Base-by-base conservation (phyloP, 2,329 filamentous ascomycete genomes). In the Microsporum ferrugineum region DNA sequence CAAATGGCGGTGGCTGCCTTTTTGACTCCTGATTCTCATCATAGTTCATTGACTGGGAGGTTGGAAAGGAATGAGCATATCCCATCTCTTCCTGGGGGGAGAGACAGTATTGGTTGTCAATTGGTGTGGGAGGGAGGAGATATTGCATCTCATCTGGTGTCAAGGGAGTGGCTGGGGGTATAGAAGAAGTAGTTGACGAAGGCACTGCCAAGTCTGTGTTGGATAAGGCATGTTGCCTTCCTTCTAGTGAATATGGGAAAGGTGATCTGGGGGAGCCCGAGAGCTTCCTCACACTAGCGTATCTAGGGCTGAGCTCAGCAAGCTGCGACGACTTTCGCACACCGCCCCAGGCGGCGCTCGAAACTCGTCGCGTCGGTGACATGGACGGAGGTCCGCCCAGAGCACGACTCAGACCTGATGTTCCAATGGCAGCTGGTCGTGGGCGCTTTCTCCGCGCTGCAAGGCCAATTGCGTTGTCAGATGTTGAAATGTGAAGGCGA, bases 191-290 rank as follows among this genome's bases (percentile, higher is more conserved):
- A 6, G 74, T 73, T 38, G 71, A 5, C 68, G 71, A 57, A 69
- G 73, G 63, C 14, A 63, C 60, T 72, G 69, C 69, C 36, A 67
- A 65, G 34, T 67, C 68, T 62, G 71, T 67, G 62, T 71, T 58
- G 38, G 57, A 75, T 49, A 68, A 65, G 10, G 67, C 65, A 61
- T 71, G 71, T 59, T 27, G n/a, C 63, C 73, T 74, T 5, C 74
- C 68, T 58, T 79, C 77, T n/a, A 75, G 69, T 64, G 78, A 78
- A 4, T 71, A 75, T 17, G 74, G 69, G 39, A 78, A 68, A 27
- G 78, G 78, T n/a, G 78, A 80, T 33, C 76, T 72, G 58, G 78
- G 78, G 53, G 75, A 70, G 47, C 73, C 72, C 27, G 75, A 77
- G 4, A 73, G 68, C 65, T 80, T 80, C 23, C 77, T 70, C 33